These are phyloP conservation scores for Moelleriella libera DNA, from an alignment of 2,329 filamentous ascomycete species.

Conservation along the genomic window DNA sequence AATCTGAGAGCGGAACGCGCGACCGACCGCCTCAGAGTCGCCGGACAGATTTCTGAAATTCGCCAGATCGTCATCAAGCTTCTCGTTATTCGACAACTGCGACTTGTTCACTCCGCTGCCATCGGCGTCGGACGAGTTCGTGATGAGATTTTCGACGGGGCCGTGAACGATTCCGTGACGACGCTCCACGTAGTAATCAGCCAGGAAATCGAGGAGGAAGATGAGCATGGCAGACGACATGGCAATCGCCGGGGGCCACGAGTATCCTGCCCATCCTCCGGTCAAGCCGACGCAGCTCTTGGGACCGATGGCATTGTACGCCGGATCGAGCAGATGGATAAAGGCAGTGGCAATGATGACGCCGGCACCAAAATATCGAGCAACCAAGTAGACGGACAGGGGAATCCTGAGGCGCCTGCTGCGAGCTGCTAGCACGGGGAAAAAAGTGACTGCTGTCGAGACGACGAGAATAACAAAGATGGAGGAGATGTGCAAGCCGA, in stretches of 20 bases:
- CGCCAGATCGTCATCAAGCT: slow-evolving; percentile 6
- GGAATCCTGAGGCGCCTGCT: slow-evolving; percentile 48
- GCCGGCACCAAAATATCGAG: slow-evolving; percentile 86
- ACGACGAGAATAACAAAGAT: slow-evolving; percentile 79
- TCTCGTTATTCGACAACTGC: slow-evolving; percentile 13
- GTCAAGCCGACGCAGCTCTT: slow-evolving; percentile 29
- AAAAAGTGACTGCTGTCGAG: slow-evolving; percentile 52
- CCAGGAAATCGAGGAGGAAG: slow-evolving; percentile 35
- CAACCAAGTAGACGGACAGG: slow-evolving; percentile 64
- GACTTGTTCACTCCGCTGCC: slow-evolving; percentile 4
- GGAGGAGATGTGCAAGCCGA: slow-evolving; percentile 65
- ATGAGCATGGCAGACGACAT: slow-evolving; percentile 30
- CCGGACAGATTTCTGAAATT: slow-evolving; percentile 9
- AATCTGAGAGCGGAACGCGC: slow-evolving; percentile 21
- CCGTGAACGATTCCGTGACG: slow-evolving; percentile 22
- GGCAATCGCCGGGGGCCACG: slow-evolving; percentile 37
- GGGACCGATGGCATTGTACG: slow-evolving; percentile 49
- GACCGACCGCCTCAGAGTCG: slow-evolving; percentile 5
- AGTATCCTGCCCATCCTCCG: slow-evolving; percentile 33
- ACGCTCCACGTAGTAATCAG: slow-evolving; percentile 33
- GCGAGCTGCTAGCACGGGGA: slow-evolving; percentile 57
- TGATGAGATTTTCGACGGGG: slow-evolving; percentile 13
- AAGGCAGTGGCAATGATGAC: slow-evolving; percentile 90
- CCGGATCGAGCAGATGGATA: slow-evolving; percentile 75
- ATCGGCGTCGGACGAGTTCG: slow-evolving; percentile 2